phyloP scores from a whole-genome alignment of 306 rosid genomes.

The Rosa chinensis region DNA sequence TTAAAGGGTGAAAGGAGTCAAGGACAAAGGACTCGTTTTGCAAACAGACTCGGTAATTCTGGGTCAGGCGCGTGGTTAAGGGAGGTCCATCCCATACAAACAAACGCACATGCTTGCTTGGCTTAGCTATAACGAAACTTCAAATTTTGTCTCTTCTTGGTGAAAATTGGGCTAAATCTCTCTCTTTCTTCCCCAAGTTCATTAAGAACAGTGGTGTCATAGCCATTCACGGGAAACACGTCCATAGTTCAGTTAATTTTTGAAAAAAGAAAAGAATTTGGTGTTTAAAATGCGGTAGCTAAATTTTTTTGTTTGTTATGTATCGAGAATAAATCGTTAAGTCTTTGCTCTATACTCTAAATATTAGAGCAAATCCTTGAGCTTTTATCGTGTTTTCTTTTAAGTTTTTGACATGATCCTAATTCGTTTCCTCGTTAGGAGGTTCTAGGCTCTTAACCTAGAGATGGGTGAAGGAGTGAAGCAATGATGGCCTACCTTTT shows the following conservation, averaged over 20 bases:
- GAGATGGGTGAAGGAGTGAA: background rate
- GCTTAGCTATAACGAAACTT: background rate
- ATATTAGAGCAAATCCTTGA: no score
- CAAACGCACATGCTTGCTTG: background rate
- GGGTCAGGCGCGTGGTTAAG: background rate
- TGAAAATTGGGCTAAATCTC: no score
- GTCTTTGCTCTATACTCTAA: no score
- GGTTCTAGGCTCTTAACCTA: background rate
- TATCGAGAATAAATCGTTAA: no score
- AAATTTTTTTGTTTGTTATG: no score
- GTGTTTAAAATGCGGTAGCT: background rate
- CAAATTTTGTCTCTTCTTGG: background rate
- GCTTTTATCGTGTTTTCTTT: no score
- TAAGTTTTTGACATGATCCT: background rate
- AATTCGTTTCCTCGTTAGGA: background rate
- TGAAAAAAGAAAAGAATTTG: background rate
- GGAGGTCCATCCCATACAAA: background rate
- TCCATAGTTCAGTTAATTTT: background rate
- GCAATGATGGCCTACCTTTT: conserved; percentile 1
- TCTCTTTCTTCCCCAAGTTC: background rate
- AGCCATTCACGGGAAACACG: background rate
- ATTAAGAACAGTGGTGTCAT: background rate
- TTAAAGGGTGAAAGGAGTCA: background rate
- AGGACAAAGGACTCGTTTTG: background rate
- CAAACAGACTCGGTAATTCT: background rate